These are phyloP conservation scores for Zostera marina DNA, from an alignment of 116 monocot genomes.

Conservation along the genomic window DNA sequence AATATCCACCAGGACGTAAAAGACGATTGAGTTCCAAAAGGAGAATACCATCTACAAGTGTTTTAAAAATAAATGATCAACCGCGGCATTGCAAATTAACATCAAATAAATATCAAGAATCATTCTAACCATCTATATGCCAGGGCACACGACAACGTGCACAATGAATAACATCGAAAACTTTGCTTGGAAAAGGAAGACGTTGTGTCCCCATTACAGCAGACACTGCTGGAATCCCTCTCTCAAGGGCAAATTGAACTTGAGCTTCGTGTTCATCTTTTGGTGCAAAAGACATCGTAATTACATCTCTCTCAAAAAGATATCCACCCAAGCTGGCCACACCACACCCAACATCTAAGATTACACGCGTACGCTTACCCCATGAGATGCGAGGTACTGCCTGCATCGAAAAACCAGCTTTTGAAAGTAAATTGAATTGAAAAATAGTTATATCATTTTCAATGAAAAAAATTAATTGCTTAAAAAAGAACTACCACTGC, in stretches of 20 bases:
- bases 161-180: conserved; percentile 81
- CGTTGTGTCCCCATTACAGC: conserved; percentile 95
- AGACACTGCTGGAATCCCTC: conserved; percentile 90
- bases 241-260: conserved; percentile 82
- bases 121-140: conserved; percentile 10
- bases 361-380: conserved; percentile 66
- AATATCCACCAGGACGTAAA: conserved; percentile 80
- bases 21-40: conserved; percentile 85
- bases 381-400: conserved; percentile 40
- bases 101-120: background rate
- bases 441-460: no score
- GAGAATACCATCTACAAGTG: conserved; percentile 50
- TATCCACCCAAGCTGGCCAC: conserved; percentile 92
- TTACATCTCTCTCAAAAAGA: conserved; percentile 80
- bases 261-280: conserved; percentile 98
- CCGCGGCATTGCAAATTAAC: background rate
- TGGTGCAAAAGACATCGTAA: conserved; percentile 89
- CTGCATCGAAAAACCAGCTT: conserved; percentile 15
- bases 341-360: conserved; percentile 92
- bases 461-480: no score
- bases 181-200: conserved; percentile 63
- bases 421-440: background rate
- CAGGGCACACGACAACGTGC: conserved; percentile 18
- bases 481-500: background rate
- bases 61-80: conserved; percentile 2